These are phyloP conservation scores for Fragilariopsis cylindrus DNA, from an alignment of 108 stramenopile genomes.

Conservation along the genomic window DNA sequence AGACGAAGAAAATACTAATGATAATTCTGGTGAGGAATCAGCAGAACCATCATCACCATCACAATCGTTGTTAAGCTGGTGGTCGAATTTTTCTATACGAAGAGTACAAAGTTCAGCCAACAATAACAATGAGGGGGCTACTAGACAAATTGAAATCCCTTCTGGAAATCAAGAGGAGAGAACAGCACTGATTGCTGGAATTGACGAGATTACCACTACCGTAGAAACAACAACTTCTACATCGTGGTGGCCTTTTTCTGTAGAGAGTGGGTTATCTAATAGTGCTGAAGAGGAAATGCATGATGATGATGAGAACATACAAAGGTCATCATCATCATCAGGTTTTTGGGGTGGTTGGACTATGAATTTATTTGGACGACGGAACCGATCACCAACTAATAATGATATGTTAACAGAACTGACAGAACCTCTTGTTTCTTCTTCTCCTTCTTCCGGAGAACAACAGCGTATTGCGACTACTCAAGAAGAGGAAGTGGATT, in stretches of 20 bases:
- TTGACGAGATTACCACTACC: not conserved
- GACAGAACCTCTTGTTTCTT: constrained; percentile 8
- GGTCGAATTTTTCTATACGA: not conserved
- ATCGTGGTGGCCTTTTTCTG: constrained; percentile 22
- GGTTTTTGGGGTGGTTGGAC: not conserved
- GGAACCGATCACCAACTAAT: not conserved
- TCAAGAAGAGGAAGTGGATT: no score
- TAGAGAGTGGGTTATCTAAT: not conserved
- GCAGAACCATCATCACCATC: not conserved
- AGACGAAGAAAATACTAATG: not conserved
- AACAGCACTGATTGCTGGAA: not conserved
- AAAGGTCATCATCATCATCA: not conserved
- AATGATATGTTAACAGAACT: constrained; percentile 9
- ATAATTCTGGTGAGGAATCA: not conserved
- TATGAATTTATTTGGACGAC: constrained; percentile 13
- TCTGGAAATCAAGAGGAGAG: not conserved
- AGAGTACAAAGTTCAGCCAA: not conserved
- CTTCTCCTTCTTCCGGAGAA: not conserved
- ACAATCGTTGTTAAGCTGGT: not conserved
- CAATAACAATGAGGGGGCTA: not conserved
- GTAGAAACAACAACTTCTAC: not conserved
- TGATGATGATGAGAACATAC: not conserved
- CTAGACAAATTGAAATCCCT: not conserved
- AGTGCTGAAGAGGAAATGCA: not conserved
- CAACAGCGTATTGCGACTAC: not conserved